Conservation (phyloP, 2,329 filamentous ascomycete genomes). For the Malbranchea cinnamomea region DNA sequence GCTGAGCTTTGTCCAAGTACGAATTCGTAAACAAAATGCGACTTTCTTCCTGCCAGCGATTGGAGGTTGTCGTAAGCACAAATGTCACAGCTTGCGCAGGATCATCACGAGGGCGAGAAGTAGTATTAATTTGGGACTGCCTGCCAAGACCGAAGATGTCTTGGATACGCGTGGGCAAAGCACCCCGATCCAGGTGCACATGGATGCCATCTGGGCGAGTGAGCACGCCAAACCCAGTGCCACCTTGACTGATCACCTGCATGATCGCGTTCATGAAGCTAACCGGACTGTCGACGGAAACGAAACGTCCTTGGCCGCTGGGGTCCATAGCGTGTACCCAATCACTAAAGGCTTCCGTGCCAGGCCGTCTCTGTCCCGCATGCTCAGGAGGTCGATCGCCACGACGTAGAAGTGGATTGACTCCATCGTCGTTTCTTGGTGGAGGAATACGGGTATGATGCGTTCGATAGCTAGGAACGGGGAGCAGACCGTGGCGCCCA, state of each 20-base stretch:
- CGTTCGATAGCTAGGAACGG: conserved; percentile 29
- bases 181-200: conserved; percentile 38
- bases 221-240: conserved; percentile 28
- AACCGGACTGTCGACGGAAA: conserved; percentile 36
- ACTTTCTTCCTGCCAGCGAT: conserved; percentile 80
- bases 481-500: conserved; percentile 32
- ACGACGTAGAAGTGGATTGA: conserved; percentile 73
- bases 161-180: conserved; percentile 40
- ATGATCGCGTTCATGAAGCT: conserved; percentile 44
- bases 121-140: conserved; percentile 11
- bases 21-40: conserved; percentile 64
- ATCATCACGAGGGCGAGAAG: conserved; percentile 33
- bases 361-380: conserved; percentile 21
- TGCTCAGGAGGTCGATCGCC: conserved; percentile 22
- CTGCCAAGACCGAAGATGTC: conserved; percentile 24
- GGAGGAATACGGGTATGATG: conserved; percentile 32
- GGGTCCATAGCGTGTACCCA: conserved; percentile 39
- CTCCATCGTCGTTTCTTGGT: conserved; percentile 58
- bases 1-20: conserved; percentile 53
- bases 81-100: conserved; percentile 62
- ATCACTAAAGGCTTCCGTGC: conserved; percentile 32
- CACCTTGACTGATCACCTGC: conserved; percentile 36
- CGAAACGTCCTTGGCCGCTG: conserved; percentile 28
- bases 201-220: conserved; percentile 37
- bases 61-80: conserved; percentile 51